A percentile compares a stretch with the other conserved stretches of the same genome.
Conservation (phyloP, 345 rosid species). For the Aquilaria yunnanensis region DNA sequence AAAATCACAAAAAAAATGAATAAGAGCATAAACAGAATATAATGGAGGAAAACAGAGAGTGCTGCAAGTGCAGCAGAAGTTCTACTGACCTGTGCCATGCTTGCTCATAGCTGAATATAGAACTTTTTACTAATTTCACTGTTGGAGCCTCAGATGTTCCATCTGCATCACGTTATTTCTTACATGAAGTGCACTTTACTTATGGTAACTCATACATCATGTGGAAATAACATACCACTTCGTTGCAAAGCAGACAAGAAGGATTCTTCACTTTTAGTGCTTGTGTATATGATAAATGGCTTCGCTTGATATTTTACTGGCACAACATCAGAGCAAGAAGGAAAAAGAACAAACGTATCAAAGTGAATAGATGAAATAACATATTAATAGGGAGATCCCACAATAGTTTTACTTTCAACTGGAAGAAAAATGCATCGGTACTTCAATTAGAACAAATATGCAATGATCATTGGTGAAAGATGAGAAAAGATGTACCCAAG, state of each 20-base stretch:
- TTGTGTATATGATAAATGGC: constrained; percentile 72
- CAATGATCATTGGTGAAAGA: constrained; percentile 6
- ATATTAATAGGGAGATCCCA: not conserved
- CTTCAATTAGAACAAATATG: not conserved
- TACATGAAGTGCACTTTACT: too few relatives aligned
- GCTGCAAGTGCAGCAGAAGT: not conserved
- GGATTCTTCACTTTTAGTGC: constrained; percentile 89
- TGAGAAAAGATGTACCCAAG: constrained; percentile 43
- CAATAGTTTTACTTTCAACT: not conserved
- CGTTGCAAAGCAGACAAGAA: constrained; percentile 74
- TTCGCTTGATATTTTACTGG: constrained; percentile 88
- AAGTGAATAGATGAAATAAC: not conserved
- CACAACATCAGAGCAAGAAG: constrained; percentile 13
- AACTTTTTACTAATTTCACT: constrained; percentile 80
- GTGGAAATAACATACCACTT: constrained; percentile 46
- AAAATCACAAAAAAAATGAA: too few relatives aligned
- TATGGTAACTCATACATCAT: not conserved
- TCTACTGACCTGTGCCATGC: constrained; percentile 82
- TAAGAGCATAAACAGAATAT: too few relatives aligned
- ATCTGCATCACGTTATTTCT: constrained; percentile 40
- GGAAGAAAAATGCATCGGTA: not conserved
- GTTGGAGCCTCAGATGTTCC: constrained; percentile 47
- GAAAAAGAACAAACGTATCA: not conserved
- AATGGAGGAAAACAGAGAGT: not conserved
- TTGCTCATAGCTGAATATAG: constrained; percentile 96